phyloP scores from a whole-genome alignment of 163 green algal species.

The Scenedesmus sp. region DNA sequence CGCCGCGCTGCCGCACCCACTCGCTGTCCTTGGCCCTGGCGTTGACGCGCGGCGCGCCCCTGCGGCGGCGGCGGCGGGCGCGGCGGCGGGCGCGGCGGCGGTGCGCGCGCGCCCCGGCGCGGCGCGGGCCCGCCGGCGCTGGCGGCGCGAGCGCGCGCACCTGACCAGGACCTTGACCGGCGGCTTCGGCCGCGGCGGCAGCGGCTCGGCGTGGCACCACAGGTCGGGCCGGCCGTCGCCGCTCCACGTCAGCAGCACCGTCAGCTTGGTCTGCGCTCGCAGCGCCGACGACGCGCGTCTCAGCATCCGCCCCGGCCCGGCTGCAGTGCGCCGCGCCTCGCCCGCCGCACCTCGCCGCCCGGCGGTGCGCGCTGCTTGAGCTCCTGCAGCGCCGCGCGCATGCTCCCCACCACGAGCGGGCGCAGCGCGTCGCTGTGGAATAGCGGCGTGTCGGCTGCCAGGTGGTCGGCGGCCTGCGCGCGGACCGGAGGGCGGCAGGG shows the following conservation, averaged over 20 bases:
- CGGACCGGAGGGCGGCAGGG: too few species aligned
- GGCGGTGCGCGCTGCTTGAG: constrained; percentile 36
- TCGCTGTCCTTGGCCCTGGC: constrained; percentile 75
- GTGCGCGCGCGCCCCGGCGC: too few species aligned
- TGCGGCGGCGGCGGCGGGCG: constrained; percentile 22
- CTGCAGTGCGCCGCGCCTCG: too few species aligned
- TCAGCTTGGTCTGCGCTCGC: constrained; percentile 54
- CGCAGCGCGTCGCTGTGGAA: constrained; percentile 44
- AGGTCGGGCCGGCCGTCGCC: constrained; percentile 36
- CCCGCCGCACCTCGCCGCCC: constrained; percentile 2
- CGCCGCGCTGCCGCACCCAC: constrained; percentile 70
- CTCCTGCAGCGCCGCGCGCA: constrained; percentile 47
- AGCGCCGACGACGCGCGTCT: too few species aligned
- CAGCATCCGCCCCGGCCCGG: too few species aligned
- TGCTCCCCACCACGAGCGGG: constrained; percentile 48
- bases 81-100: too few species aligned
- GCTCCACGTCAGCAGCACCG: constrained; percentile 68
- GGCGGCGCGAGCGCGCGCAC: constrained; percentile 11
- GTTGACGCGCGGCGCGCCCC: constrained; percentile 63
- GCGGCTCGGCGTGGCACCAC: constrained; percentile 55
- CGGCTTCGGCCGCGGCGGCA: constrained; percentile 55
- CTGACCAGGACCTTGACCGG: constrained; percentile 65
- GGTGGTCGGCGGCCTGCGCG: constrained; percentile 27
- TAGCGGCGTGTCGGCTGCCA: constrained; percentile 32
- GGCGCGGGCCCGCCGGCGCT: too few species aligned